Evolutionary conservation across 2,329 filamentous ascomycete species (phyloP).

Genomic region (Raffaelea ambrosiae): DNA sequence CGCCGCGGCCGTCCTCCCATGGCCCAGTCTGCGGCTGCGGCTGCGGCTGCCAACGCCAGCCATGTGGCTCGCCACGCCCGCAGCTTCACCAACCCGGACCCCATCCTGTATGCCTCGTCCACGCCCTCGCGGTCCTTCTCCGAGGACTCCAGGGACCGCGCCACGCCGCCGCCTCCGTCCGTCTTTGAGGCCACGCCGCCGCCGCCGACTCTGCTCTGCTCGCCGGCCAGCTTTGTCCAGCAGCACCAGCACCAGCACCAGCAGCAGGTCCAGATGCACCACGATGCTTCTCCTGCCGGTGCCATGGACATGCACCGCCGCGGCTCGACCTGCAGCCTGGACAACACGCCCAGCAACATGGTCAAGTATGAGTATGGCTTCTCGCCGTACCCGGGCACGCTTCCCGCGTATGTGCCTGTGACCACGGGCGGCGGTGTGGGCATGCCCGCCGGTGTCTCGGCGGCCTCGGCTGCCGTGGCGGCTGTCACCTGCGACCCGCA

Average conservation of each 20-base stretch:
- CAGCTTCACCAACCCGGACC: slow-evolving; percentile 55
- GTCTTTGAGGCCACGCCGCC: slow-evolving; percentile 19
- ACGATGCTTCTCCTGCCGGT: no score
- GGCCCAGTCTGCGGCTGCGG: background rate
- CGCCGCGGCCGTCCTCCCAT: slow-evolving; percentile 3
- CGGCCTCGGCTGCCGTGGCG: slow-evolving; percentile 17
- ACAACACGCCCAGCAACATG: slow-evolving; percentile 29
- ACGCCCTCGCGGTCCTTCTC: slow-evolving; percentile 26
- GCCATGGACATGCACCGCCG: slow-evolving; percentile 34
- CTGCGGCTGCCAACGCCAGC: slow-evolving; percentile 15
- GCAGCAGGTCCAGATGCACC: background rate
- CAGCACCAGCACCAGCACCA: slow-evolving; percentile 30
- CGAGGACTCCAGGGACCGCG: slow-evolving; percentile 24
- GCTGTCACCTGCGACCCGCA: slow-evolving; percentile 8
- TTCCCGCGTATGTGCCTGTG: slow-evolving; percentile 37
- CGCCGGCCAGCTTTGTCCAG: slow-evolving; percentile 48
- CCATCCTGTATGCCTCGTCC: slow-evolving; percentile 35
- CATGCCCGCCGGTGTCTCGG: slow-evolving; percentile 4
- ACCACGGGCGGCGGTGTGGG: background rate
- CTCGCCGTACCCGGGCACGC: slow-evolving; percentile 69
- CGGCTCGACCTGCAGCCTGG: slow-evolving; percentile 50
- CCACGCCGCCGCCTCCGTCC: slow-evolving; percentile 14
- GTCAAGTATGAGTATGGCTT: slow-evolving; percentile 59
- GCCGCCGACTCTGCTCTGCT: slow-evolving; percentile 53
- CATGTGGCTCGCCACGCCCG: slow-evolving; percentile 40